Base-by-base conservation (phyloP, 345 rosid genomes). In the Boechera divaricarpa region DNA sequence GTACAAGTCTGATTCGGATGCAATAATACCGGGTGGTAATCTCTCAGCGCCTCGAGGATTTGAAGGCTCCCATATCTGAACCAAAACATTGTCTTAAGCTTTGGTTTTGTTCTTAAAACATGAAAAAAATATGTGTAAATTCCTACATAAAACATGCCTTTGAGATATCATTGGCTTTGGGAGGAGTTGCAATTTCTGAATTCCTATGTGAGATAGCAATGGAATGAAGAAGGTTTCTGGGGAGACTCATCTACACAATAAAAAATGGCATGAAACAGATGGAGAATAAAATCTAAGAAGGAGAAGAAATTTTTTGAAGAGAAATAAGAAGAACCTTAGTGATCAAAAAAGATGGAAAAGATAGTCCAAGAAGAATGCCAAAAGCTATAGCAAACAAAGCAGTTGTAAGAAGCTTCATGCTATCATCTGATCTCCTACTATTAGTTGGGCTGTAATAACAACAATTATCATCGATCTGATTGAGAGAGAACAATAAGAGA, bases 31-130 rank as follows among this genome's bases (percentile, higher is more conserved):
- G 2, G 93, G 91, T 56, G 97, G 98, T 55, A 94, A 84, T 79
- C 80, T 79, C 86, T 92, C 98, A 5, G 95, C 90, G 45, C 98
- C 97, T 71, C 81, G 89, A 49, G 98, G 98, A 85, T 92, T 92
- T 82, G 92, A 87, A 56, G 91, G 84, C 82, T 84, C 86, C 78
- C 90, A 83, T 82, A 94, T 87, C 97, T 94, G 87, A 15, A 49
- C 48, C 29, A 61, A 9, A 63, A 13, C 58, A 58, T 44, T 13
- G 2, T 44, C 39, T 55, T 69, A 31, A 32, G 7, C 49, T 32
- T 44, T 60, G 16, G 63, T 33, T 13, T 32, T 52, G 18, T 44
- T 70, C 65, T 70, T 71, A 26, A 45, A 47, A 70, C 42, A 73
- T 41, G 67, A 44, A 70, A 55, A 35, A 35, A 69, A 41, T 31